phyloP scores from a whole-genome alignment of 129 eudicot species.

The Heracleum sosnowskyi region DNA sequence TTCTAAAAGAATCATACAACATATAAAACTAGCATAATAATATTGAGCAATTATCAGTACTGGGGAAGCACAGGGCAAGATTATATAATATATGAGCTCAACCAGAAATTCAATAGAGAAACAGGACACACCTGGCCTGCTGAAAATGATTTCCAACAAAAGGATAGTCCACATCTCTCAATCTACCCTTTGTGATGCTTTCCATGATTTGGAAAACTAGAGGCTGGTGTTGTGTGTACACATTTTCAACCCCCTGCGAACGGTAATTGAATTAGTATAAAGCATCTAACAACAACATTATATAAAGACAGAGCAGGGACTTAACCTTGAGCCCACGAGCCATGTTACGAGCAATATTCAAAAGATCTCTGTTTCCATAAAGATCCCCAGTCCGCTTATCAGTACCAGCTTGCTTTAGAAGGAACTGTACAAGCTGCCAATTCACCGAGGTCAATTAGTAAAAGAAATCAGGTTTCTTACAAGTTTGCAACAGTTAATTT shows the following conservation, averaged over 20 bases:
- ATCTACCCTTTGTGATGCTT: constrained; percentile 87
- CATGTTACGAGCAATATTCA: constrained; percentile 92
- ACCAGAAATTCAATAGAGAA: background rate
- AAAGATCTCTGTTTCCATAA: constrained; percentile 84
- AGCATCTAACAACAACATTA: background rate
- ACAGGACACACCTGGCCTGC: constrained; percentile 66
- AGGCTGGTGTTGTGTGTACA: constrained; percentile 99
- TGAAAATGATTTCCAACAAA: constrained; percentile 90
- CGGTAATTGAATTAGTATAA: constrained; percentile 6
- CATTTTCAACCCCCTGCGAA: constrained; percentile 90
- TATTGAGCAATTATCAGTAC: background rate
- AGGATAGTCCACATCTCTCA: constrained; percentile 95
- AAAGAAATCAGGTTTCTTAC: constrained; percentile 7
- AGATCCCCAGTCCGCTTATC: constrained; percentile 96
- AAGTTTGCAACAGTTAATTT: background rate
- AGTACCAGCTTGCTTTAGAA: constrained; percentile 92
- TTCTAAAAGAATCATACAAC: background rate
- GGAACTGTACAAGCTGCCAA: constrained; percentile 90
- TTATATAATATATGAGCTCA: background rate
- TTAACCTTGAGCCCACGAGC: constrained; percentile 97
- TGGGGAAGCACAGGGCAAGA: background rate
- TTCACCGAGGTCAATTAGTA: constrained; percentile 15
- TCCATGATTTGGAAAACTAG: constrained; percentile 87
- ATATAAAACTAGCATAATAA: background rate
- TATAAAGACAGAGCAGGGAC: background rate